Evolutionary conservation across 305 asterid species (phyloP).

Genomic region (Fraxinus albicans): DNA sequence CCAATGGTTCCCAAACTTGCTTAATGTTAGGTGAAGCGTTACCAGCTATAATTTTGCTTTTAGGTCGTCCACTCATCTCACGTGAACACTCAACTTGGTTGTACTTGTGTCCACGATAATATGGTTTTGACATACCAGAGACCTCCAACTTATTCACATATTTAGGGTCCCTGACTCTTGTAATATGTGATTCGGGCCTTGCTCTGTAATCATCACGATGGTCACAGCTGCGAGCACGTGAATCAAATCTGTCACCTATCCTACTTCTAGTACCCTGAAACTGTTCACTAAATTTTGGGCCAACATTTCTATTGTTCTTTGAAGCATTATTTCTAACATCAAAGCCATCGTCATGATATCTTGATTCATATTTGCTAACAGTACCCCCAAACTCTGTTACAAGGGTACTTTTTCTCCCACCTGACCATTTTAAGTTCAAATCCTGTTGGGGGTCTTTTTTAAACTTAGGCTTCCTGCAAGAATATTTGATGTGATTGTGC

Average conservation of each 20-base stretch:
- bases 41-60: slow-evolving; percentile 45
- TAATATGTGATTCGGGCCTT: slow-evolving; percentile 38
- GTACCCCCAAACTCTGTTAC: slow-evolving; percentile 46
- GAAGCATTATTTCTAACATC: slow-evolving; percentile 47
- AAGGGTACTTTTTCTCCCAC: slow-evolving; percentile 44
- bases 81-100: slow-evolving; percentile 47
- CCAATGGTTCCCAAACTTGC: slow-evolving; percentile 98
- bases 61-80: slow-evolving; percentile 55
- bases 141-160: slow-evolving; percentile 47
- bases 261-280: slow-evolving; percentile 47
- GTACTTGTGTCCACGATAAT: slow-evolving; percentile 50
- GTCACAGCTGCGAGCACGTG: slow-evolving; percentile 64
- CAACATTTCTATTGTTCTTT: slow-evolving; percentile 54
- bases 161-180: slow-evolving; percentile 47
- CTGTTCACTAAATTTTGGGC: slow-evolving; percentile 52
- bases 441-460: slow-evolving; percentile 54
- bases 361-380: slow-evolving; percentile 47
- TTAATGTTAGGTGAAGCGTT: slow-evolving; percentile 38
- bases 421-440: slow-evolving; percentile 55
- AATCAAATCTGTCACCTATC: slow-evolving; percentile 46
- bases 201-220: slow-evolving; percentile 57
- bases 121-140: slow-evolving; percentile 60
- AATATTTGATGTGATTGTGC: slow-evolving; percentile 44
- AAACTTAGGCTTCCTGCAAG: slow-evolving; percentile 60
- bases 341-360: slow-evolving; percentile 49